A percentile compares a stretch with the other conserved stretches of the same genome.
phyloP scores from a whole-genome alignment of 768 basidiomycete genomes.

The Pleurotus ostreatus region DNA sequence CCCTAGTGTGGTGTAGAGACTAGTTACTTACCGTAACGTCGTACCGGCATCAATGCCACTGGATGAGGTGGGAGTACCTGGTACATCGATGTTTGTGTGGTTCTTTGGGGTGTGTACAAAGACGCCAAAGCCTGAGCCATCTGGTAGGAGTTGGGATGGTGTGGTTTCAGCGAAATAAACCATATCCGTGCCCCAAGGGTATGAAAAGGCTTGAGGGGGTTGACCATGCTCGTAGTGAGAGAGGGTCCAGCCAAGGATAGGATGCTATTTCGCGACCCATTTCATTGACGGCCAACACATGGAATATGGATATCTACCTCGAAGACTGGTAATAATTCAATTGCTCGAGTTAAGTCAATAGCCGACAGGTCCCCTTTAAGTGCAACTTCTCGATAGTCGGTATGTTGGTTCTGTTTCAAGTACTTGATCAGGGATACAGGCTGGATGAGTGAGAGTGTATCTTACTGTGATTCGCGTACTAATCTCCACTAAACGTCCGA shows the following conservation, averaged over 20 bases:
- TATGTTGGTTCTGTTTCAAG: constrained; percentile 24
- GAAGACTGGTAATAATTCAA: constrained; percentile 21
- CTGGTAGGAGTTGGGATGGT: constrained; percentile 25
- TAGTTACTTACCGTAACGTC: constrained; percentile 20
- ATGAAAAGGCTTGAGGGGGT: constrained; percentile 28
- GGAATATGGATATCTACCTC: constrained; percentile 17
- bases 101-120: constrained; percentile 18
- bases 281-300: not conserved
- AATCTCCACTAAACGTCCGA: constrained; percentile 34
- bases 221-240: constrained; percentile 28
- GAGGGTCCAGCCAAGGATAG: constrained; percentile 32
- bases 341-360: constrained; percentile 26
- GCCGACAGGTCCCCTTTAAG: constrained; percentile 31
- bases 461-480: constrained; percentile 23
- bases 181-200: constrained; percentile 24
- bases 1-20: not conserved
- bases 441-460: not conserved
- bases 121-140: constrained; percentile 35
- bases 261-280: constrained; percentile 20
- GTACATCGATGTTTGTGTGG: not conserved
- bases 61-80: not conserved
- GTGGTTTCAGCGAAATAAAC: constrained; percentile 35
- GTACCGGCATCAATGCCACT: constrained; percentile 21
- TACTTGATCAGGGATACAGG: not conserved
- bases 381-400: constrained; percentile 27